Conservation (phyloP, 2,329 filamentous ascomycete genomes). For the Eutypella sp. region DNA sequence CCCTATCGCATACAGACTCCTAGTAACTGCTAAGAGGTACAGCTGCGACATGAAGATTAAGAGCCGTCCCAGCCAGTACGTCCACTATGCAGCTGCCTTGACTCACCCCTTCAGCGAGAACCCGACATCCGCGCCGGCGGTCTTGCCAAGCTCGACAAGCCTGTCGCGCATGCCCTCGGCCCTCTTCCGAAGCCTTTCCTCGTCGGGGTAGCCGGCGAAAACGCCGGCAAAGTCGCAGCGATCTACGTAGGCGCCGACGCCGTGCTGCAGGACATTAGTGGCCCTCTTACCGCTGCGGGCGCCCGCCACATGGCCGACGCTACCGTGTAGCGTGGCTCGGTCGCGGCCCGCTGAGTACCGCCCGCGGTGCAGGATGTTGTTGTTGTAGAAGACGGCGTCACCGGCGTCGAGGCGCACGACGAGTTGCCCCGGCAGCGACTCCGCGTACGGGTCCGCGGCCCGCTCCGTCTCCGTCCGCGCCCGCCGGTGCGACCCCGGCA, state of each 20-base stretch:
- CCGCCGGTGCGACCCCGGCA: constrained; percentile 71
- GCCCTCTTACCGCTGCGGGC: constrained; percentile 55
- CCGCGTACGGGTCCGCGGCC: constrained; percentile 59
- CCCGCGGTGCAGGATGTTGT: constrained; percentile 77
- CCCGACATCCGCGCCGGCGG: constrained; percentile 57
- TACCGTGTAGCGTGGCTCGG: constrained; percentile 68
- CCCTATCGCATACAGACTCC: too few relatives aligned
- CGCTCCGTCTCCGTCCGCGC: constrained; percentile 67
- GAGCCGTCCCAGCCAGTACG: neutral
- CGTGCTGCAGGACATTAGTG: constrained; percentile 72
- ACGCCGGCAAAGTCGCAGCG: constrained; percentile 52
- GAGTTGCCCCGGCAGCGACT: constrained; percentile 56
- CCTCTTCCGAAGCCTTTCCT: constrained; percentile 36
- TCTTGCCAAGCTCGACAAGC: constrained; percentile 57
- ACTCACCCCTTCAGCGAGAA: constrained; percentile 54
- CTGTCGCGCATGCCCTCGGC: constrained; percentile 61
- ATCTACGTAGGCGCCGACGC: constrained; percentile 62
- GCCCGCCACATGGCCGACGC: constrained; percentile 57
- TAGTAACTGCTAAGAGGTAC: too few relatives aligned
- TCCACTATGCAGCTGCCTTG: neutral
- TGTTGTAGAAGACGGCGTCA: constrained; percentile 84
- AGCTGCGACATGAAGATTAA: too few relatives aligned
- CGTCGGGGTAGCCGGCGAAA: too few relatives aligned
- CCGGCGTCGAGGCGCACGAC: constrained; percentile 64
- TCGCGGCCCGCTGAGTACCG: constrained; percentile 56